Evolutionary conservation across 1,284 basidiomycete genomes (phyloP), one percentile per base, ranked within the genome.

Genomic region (Cryptococcus jaspeensis): DNA sequence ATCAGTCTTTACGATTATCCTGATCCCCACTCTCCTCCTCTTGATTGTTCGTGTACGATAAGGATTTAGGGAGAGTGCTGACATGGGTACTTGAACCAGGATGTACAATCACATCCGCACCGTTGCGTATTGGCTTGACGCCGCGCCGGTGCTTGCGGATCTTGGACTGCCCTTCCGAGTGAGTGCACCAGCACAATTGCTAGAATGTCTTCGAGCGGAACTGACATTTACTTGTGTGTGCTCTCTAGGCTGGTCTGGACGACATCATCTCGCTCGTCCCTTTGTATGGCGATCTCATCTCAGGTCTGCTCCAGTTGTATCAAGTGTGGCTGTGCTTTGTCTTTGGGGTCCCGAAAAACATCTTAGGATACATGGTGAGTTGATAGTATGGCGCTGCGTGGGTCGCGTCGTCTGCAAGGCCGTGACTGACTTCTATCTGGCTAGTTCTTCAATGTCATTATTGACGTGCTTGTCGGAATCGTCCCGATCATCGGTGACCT

Each of bases 191-290:
- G 39, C 22, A 43, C 45, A 28, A 37, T 22, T 36, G 16, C 42
- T n/a, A n/a, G n/a, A n/a, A 13, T 16, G 35, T 41, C 23, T 16
- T 58, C 28, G 44, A 44, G 40, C 5, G 8, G 22, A 32, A n/a
- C 42, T 36, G 3, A 37, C 51, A 1, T 16, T 1, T 3, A 50
- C n/a, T n/a, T n/a, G 9, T 32, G 28, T 32, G 5, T 28, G 42
- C 36, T 15, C 20, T 15, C 22, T 49, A 72, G 70, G 76, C 74
- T 12, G 77, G 77, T 53, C 60, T 78, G 6, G 76, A 78, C 62
- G 77, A 79, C 54, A 63, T 79, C 48, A 74, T 79, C 61, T 74
- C 71, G 7, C 69, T 79, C 22, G 66, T 79, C 7, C 77, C 77
- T 4, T 58, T 79, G 22, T 77, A 75, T 50, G 77, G 77, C 38